phyloP scores from a whole-genome alignment of 2,329 filamentous ascomycete genomes.

The Hypoxylon sp. region DNA sequence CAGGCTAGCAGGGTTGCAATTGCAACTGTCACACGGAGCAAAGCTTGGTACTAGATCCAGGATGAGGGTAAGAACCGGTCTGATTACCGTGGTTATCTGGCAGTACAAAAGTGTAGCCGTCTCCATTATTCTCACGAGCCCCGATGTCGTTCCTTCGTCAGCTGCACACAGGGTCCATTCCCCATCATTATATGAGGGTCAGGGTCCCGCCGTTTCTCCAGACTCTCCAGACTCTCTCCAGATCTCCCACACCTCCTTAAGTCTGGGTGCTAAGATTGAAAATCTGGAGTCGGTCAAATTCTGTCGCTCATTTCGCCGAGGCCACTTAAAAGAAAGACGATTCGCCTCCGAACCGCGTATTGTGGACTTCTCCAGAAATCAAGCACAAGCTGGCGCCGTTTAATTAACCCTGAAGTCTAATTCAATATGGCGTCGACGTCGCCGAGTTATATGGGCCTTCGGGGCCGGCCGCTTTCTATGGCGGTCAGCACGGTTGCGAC shows the following conservation, averaged over 20 bases:
- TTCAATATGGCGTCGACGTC: slow-evolving; percentile 62
- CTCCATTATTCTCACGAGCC: slow-evolving; percentile 26
- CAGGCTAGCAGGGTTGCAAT: slow-evolving; percentile 34
- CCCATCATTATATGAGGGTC: slow-evolving; percentile 44
- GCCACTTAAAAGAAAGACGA: slow-evolving; percentile 9
- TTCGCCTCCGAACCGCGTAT: slow-evolving; percentile 8
- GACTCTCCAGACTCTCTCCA: slow-evolving; percentile 39
- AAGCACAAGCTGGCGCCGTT: slow-evolving; percentile 26
- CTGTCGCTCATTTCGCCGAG: slow-evolving; percentile 29
- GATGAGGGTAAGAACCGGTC: slow-evolving; percentile 33
- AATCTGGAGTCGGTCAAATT: slow-evolving; percentile 40
- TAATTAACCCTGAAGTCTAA: slow-evolving; percentile 17
- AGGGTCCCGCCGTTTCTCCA: slow-evolving; percentile 35
- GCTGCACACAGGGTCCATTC: slow-evolving; percentile 29
- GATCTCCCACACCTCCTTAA: slow-evolving; percentile 39
- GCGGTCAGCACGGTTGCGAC: slow-evolving; percentile 74
- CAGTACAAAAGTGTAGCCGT: slow-evolving; percentile 29
- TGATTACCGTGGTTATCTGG: slow-evolving; percentile 26
- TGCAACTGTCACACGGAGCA: slow-evolving; percentile 32
- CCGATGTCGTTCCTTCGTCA: slow-evolving; percentile 35
- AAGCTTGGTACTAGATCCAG: slow-evolving; percentile 45
- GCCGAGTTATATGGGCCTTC: slow-evolving; percentile 70
- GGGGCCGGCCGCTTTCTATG: slow-evolving; percentile 69
- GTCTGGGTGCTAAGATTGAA: slow-evolving; percentile 42
- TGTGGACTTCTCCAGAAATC: slow-evolving; percentile 9